These are phyloP conservation scores for Rhizophora mangle DNA, from an alignment of 345 rosid species.

Conservation along the genomic window DNA sequence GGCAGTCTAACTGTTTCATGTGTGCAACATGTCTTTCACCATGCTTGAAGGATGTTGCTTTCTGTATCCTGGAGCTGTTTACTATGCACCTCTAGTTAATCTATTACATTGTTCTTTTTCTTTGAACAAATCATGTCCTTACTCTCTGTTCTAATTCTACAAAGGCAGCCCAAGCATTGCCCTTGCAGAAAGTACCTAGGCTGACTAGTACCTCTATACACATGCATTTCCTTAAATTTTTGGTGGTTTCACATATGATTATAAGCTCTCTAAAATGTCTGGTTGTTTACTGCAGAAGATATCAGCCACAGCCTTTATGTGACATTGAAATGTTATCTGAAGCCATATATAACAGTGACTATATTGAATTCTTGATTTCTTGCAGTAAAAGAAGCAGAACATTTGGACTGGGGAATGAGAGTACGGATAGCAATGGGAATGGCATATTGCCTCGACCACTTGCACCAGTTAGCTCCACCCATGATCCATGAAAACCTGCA, in stretches of 20 bases:
- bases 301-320: neutral
- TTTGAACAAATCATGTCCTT: too few relatives aligned
- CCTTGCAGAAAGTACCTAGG: too few relatives aligned
- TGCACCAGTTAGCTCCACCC: slow-evolving; percentile 83
- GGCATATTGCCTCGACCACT: slow-evolving; percentile 87
- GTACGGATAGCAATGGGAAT: slow-evolving; percentile 78
- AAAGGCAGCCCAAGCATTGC: too few relatives aligned
- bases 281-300: neutral
- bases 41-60: neutral
- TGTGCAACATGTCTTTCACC: neutral
- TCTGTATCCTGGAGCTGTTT: neutral
- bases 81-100: too few relatives aligned
- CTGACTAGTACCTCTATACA: too few relatives aligned
- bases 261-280: too few relatives aligned
- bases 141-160: too few relatives aligned
- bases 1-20: too few relatives aligned
- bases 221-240: neutral
- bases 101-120: too few relatives aligned
- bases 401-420: slow-evolving; percentile 81
- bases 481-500: slow-evolving; percentile 52
- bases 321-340: neutral
- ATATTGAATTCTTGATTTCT: slow-evolving; percentile 11
- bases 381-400: slow-evolving; percentile 83
- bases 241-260: neutral
- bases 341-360: neutral